Evolutionary conservation across 108 stramenopile genomes (phyloP), one percentile per base, ranked within the genome.

Genomic region (Cylindrotheca fusiformis): DNA sequence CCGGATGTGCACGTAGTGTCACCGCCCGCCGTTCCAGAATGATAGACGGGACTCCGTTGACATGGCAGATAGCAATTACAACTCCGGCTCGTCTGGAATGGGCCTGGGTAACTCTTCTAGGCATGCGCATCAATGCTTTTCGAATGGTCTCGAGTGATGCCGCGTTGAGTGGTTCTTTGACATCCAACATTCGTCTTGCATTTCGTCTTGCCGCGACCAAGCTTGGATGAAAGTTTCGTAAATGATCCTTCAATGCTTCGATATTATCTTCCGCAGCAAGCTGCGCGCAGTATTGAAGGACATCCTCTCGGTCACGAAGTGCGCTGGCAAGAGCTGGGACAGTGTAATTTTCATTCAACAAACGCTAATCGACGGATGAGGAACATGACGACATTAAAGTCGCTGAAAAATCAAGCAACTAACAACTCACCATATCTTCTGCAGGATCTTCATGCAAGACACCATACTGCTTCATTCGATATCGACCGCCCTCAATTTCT

Each of bases 281-380:
- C 17, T 77, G 53, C 1, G 97, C 93, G 48, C 86, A 87, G 5
- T 74, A 69, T 67, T 98, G 97, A 32, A 98, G 76, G 2, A 88
- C 83, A 52, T 94, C 91, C 62, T 98, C 97, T 20, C 97, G 77
- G 71, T 98, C 97, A 49, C 97, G 68, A 8, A 98, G 71, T 28
- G 95, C 97, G 59, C 80, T 71, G 50, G 97, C 97, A 33, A 98
- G 78, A 14, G 91, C 76, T 4, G 91, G 72, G 24, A 89, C 88
- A 1, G 97, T 96, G 60, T 95, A 98, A 69, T 95, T 96, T 46
- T 88, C 78, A 20, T 90, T 78, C 68, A 98, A 26, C 0, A 91
- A 51, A 24, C 87, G 76, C 36, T 41, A n/a, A n/a, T n/a, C n/a
- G n/a, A n/a, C n/a, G n/a, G n/a, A n/a, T n/a, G n/a, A n/a, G n/a